phyloP scores from a whole-genome alignment of 2,329 filamentous ascomycete genomes.

The Sphaerulina musiva region DNA sequence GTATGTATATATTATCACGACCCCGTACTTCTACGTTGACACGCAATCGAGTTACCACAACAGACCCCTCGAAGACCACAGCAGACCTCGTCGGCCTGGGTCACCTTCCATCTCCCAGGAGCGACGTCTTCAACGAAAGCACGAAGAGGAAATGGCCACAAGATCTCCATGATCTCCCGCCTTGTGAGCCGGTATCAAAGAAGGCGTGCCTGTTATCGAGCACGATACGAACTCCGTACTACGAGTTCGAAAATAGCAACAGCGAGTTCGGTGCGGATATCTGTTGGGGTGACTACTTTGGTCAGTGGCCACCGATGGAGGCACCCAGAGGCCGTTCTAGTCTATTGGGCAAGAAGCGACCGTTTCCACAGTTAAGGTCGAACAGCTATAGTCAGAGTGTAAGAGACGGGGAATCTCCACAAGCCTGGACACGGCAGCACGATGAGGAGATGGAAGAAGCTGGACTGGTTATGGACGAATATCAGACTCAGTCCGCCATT shows the following conservation, averaged over 20 bases:
- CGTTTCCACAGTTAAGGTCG: background rate
- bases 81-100: background rate
- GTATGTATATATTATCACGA: too few relatives aligned
- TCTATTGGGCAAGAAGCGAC: slow-evolving; percentile 1
- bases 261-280: slow-evolving; percentile 5
- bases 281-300: slow-evolving; percentile 10
- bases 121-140: background rate
- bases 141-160: background rate
- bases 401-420: slow-evolving; percentile 12
- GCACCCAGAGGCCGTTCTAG: background rate
- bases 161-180: background rate
- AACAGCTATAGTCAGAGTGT: slow-evolving; percentile 14
- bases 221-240: background rate
- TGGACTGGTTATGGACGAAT: slow-evolving; percentile 13
- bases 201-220: background rate
- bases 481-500: slow-evolving; percentile 6
- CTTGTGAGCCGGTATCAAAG: background rate
- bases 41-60: background rate
- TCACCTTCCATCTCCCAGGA: background rate
- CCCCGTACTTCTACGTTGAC: background rate
- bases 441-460: slow-evolving; percentile 15
- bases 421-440: slow-evolving; percentile 15
- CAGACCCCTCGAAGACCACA: background rate
- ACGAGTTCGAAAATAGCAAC: background rate
- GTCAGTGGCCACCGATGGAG: slow-evolving; percentile 6